Base-by-base conservation (phyloP, 352 stramenopile genomes). In the Phytophthora constricta region DNA sequence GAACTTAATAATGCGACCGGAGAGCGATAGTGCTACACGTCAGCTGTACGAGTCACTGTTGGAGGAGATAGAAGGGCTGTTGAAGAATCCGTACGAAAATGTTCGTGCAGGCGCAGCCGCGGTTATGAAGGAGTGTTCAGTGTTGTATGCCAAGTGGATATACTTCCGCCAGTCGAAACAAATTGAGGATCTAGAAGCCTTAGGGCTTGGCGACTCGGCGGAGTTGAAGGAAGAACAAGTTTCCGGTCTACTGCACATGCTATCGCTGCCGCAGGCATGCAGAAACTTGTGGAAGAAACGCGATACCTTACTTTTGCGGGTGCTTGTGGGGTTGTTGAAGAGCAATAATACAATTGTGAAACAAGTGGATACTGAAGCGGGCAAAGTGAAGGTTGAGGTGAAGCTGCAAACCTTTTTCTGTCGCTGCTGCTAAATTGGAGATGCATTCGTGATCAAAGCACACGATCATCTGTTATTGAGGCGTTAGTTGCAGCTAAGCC, bases 111-210 rank as follows among this genome's bases (percentile, higher is more conserved):
- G 68, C 25, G 84, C 84, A 1, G 62, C 59, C 9, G 59, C 39
- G 34, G 75, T 90, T 20, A 80, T 91, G 70, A 78, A 81, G 9
- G 80, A 90, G 27, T 73, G 70, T 11, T 72, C 71, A 4, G 64
- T 86, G 19, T 59, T 92, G 19, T 92, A 86, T 28, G 56, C 65
- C 8, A 82, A 70, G 55, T 92, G 84, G 84, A 47, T 88, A 26
- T 82, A 80, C 34, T 72, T 68, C 0, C 72, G 77, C 17, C 69
- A 90, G 9, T 54, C 74, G 5, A 55, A 63, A 28, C 51, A 82
- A n/a, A 53, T 92, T n/a, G 58, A 83, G 1, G 65, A 82, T 5
- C 42, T 92, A 4, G 78, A 89, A 71, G 68, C 68, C 5, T 68
- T 80, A 17, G 31, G 61, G 13, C 31, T 59, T n/a, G 65, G 69